Conservation (phyloP, 495 filamentous ascomycete species). For the Pseudoneurospora amorphoporcata region DNA sequence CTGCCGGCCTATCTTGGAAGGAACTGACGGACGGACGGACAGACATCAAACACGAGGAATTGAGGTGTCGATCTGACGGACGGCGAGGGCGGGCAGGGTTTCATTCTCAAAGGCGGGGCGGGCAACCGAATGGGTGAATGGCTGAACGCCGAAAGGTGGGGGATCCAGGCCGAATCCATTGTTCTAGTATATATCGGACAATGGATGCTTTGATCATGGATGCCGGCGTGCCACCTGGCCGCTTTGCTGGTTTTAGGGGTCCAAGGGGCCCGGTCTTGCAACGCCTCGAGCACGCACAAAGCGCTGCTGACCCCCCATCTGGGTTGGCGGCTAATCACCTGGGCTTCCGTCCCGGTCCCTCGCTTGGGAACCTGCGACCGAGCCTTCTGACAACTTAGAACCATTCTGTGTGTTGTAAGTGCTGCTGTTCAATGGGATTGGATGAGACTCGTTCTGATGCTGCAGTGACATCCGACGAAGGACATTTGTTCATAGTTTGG, state of each 20-base stretch:
- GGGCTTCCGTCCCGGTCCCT: neutral
- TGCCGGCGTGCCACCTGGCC: neutral
- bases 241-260: neutral
- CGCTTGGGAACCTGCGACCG: neutral
- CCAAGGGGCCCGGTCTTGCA: neutral
- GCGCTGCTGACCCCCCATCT: neutral
- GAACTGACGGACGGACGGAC: neutral
- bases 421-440: neutral
- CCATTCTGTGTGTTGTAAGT: neutral
- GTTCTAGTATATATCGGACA: neutral
- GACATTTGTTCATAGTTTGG: neutral
- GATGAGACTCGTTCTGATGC: neutral
- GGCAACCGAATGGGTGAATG: neutral
- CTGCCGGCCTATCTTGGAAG: neutral
- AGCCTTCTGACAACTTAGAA: neutral
- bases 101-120: neutral
- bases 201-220: no score
- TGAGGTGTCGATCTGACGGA: neutral
- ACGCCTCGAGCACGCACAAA: neutral
- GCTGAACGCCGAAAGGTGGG: neutral
- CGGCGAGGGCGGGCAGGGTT: neutral
- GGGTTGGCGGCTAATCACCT: neutral
- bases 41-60: neutral
- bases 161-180: neutral
- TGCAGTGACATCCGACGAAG: neutral